Evolutionary conservation across 805 yeast genomes (phyloP), one percentile per base, ranked within the genome.

Genomic region (Debaryomyces maramus): DNA sequence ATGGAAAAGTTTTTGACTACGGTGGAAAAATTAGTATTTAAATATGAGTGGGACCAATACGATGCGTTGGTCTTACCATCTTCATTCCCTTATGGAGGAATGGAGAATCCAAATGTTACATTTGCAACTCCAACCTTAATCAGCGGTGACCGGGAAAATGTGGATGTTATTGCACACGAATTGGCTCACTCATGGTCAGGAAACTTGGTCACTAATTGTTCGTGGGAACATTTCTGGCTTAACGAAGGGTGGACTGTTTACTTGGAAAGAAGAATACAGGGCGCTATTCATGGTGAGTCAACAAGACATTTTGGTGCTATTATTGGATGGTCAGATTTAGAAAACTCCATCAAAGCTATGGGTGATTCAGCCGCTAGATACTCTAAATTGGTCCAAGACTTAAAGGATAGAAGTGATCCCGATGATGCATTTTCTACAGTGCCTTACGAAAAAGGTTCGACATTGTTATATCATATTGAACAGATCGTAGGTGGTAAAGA

Each of bases 161-260:
- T 88, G 14, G 89, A 85, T 52, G 97, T 89, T 20, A 80, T 89
- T 58, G 96, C 96, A 1, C 97, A 89, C 63, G 97, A 89, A 62
- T 73, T 89, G 49, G 90, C 96, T 1, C 97, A 89, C 61, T 84
- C 95, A 29, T 89, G 96, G 95, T 77, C 88, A 1, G 97, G 97
- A 32, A 89, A 89, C 56, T 73, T 88, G 48, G 96, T 89, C 30
- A 89, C 96, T 20, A 89, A 88, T 61, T 80, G 84, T 53, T 84
- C 93, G 0, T 89, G 96, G 93, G 90, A 87, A 56, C 95, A 88
- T 65, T 88, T 89, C 61, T 89, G 95, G 93, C 75, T 89, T 50
- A 89, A 89, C 60, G 97, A 89, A 67, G 97, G 97, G 26, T 89
- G 96, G 96, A 88, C 96, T 5, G 96, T 89, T 28, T 89, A 89